A percentile compares a stretch with the other conserved stretches of the same genome.
These are phyloP conservation scores for Salvia hispanica DNA, from an alignment of 257 asterid genomes.

Conservation along the genomic window DNA sequence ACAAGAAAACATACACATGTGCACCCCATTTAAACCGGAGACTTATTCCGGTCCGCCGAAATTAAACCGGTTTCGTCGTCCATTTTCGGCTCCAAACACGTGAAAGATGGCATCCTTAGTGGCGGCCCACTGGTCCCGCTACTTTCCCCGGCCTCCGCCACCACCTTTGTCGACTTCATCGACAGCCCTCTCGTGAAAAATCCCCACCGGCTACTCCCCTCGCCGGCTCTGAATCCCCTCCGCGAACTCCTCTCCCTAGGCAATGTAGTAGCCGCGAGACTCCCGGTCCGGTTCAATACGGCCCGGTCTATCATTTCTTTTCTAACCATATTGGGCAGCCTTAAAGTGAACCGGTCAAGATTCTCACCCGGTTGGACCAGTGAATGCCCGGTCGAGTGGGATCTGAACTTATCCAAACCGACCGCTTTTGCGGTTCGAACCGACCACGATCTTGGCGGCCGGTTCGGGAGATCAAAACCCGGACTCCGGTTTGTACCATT, in stretches of 20 bases:
- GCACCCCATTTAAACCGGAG: slow-evolving; percentile 44
- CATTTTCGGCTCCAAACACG: slow-evolving; percentile 64
- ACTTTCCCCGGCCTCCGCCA: slow-evolving; percentile 47
- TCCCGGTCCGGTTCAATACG: slow-evolving; percentile 51
- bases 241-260: slow-evolving; percentile 51
- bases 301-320: slow-evolving; percentile 79
- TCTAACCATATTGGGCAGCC: slow-evolving; percentile 59
- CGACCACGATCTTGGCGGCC: slow-evolving; percentile 51
- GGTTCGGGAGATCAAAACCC: slow-evolving; percentile 38
- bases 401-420: slow-evolving; percentile 59
- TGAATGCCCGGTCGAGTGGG: slow-evolving; percentile 94
- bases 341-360: slow-evolving; percentile 71
- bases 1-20: not conserved
- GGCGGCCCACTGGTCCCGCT: slow-evolving; percentile 31
- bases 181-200: slow-evolving; percentile 59
- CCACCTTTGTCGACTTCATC: slow-evolving; percentile 53
- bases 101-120: slow-evolving; percentile 63
- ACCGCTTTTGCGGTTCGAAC: slow-evolving; percentile 35
- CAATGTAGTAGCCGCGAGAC: slow-evolving; percentile 35
- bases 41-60: slow-evolving; percentile 31
- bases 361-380: slow-evolving; percentile 70
- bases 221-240: slow-evolving; percentile 51
- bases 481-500: slow-evolving; percentile 18
- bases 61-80: slow-evolving; percentile 50
- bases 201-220: slow-evolving; percentile 69